Percentiles rank a stretch among this genome's conserved stretches.
phyloP scores from a whole-genome alignment of 352 stramenopile genomes.

The Pythium apleroticum region DNA sequence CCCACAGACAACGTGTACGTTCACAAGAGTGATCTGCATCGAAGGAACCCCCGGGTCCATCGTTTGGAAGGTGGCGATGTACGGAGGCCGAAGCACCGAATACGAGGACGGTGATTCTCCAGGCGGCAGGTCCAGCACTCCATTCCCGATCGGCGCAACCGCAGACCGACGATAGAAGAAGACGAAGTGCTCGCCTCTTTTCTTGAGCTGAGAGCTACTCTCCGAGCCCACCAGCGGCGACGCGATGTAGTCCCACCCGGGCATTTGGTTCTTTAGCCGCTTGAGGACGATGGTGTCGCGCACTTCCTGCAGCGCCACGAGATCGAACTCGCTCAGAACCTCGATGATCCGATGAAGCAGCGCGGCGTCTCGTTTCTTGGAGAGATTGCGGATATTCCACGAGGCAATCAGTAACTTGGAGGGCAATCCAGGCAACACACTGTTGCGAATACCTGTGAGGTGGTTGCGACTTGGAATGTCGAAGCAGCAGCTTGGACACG shows the following conservation, averaged over 20 bases:
- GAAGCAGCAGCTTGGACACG: not conserved
- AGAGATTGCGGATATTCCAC: constrained; percentile 81
- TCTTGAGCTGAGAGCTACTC: constrained; percentile 20
- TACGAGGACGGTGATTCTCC: not conserved
- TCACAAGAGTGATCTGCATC: constrained; percentile 39
- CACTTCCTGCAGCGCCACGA: constrained; percentile 68
- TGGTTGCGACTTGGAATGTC: constrained; percentile 33
- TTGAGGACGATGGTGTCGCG: constrained; percentile 65
- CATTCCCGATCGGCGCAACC: constrained; percentile 13
- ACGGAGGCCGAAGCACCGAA: constrained; percentile 38
- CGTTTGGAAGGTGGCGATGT: constrained; percentile 43
- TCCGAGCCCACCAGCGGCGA: constrained; percentile 40
- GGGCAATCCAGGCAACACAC: constrained; percentile 26
- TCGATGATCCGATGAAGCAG: constrained; percentile 48
- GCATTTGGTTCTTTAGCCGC: constrained; percentile 50
- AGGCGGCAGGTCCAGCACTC: not conserved
- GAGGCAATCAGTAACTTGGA: constrained; percentile 49
- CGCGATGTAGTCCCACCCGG: constrained; percentile 57
- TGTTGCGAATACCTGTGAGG: constrained; percentile 37
- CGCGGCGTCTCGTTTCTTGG: constrained; percentile 37
- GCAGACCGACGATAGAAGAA: constrained; percentile 51
- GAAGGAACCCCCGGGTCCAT: constrained; percentile 8
- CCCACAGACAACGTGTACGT: constrained; percentile 34
- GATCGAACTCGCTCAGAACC: constrained; percentile 57
- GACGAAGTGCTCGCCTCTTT: constrained; percentile 46